Evolutionary conservation across 176 grass and related monocot species (phyloP), one percentile per base, ranked within the genome.

Genomic region (Triticum dicoccoides): DNA sequence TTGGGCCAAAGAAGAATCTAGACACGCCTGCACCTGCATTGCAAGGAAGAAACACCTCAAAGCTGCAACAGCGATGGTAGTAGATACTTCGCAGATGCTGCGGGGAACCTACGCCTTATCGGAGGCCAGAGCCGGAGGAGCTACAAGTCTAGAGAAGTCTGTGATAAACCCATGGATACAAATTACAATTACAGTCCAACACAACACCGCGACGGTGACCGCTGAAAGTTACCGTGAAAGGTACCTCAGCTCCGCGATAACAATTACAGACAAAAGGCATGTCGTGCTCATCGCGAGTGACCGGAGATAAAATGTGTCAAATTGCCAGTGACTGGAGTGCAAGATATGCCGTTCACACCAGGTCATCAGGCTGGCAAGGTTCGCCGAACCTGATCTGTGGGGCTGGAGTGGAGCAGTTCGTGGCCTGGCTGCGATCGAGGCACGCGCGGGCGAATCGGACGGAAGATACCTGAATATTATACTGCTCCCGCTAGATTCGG

Each of bases 341-440:
- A 39, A 56, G 42, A 79, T 79, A 79, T 87, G 74, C 84, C 59
- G 74, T 87, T 83, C 89, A 87, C 84, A 90, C 84, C 27, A 45
- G 72, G 79, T 72, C 79, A 56, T 1, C 79, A 15, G 0, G 37
- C 20, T 1, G 34, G 23, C 14, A 20, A 32, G 29, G 75, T 87
- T 73, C 89, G 30, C 13, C 37, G 89, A 87, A 91, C 85, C 61
- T 68, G 80, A 35, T 33, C 44, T 24, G 37, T 17, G 24, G 7
- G 6, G 52, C 5, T 8, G 15, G 52, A 30, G 35, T 41, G 77
- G 21, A 41, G 81, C 15, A 59, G 47, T 23, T 70, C 67, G 25
- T 34, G 15, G 30, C 65, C 4, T 63, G 5, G 51, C 51, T 54
- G 51, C 51, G 64, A 61, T 17, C 35, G 58, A 21, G 8, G 62